Conservation (phyloP, 225 moss, liverwort and hornwort species). For the Marchantia polymorpha region DNA sequence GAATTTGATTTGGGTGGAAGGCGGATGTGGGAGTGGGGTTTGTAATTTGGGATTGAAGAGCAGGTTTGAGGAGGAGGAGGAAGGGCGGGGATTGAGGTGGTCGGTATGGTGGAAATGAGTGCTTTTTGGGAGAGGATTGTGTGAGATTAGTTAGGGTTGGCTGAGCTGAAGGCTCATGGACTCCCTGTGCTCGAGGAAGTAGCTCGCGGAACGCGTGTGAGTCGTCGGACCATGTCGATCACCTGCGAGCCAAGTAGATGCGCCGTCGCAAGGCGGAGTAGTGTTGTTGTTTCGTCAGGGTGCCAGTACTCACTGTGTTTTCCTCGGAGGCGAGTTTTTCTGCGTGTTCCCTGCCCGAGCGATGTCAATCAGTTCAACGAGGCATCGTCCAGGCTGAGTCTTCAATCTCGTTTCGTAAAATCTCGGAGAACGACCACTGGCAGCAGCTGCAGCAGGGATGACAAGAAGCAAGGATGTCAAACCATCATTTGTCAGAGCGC, state of each 20-base stretch:
- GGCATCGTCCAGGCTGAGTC: not conserved
- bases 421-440: not conserved
- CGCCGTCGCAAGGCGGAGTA: not conserved
- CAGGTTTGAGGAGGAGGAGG: not conserved
- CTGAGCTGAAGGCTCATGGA: conserved; percentile 15
- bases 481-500: not conserved
- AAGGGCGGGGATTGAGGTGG: not conserved
- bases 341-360: not conserved
- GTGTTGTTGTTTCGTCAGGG: not conserved
- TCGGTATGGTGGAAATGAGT: not conserved
- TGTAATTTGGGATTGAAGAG: not conserved
- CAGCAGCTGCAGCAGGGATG: not conserved
- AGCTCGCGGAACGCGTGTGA: not conserved
- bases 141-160: conserved; percentile 9
- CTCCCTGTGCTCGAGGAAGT: not conserved
- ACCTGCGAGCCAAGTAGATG: not conserved
- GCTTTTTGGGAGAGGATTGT: conserved; percentile 1
- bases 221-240: conserved; percentile 1
- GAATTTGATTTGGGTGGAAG: not conserved
- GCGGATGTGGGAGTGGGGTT: not conserved
- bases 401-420: not conserved
- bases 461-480: not conserved
- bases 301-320: not conserved
- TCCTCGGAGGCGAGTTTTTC: not conserved
- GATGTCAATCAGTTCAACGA: not conserved